A percentile compares a stretch with the other conserved stretches of the same genome.
These are phyloP conservation scores for Vachellia collinsii DNA, from an alignment of 306 rosid genomes.

Conservation along the genomic window DNA sequence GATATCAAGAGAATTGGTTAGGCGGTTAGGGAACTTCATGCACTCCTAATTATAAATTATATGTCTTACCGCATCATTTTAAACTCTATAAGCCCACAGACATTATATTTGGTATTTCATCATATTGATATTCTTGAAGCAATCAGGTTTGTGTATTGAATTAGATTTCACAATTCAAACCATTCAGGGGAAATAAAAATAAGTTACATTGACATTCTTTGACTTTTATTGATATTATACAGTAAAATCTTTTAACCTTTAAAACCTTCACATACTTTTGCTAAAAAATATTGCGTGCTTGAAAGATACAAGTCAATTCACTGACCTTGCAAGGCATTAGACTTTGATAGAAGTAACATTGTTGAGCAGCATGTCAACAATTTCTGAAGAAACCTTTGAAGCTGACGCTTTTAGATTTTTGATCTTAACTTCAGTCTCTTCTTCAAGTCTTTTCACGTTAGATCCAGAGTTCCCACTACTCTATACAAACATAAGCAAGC, in stretches of 20 bases:
- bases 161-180: neutral
- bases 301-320: neutral
- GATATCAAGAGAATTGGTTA: neutral
- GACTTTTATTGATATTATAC: neutral
- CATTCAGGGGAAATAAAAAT: neutral
- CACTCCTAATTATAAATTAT: neutral
- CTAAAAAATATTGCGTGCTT: neutral
- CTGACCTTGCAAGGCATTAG: conserved; percentile 24
- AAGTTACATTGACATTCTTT: neutral
- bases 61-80: neutral
- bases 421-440: conserved; percentile 67
- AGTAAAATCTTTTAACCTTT: neutral
- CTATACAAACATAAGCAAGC: conserved; percentile 37
- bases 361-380: conserved; percentile 67
- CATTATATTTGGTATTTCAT: neutral
- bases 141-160: neutral
- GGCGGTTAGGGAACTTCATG: neutral
- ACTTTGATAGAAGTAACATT: conserved; percentile 55
- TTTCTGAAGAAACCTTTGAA: conserved; percentile 51
- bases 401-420: conserved; percentile 49
- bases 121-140: neutral
- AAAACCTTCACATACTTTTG: neutral
- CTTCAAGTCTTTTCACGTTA: conserved; percentile 67
- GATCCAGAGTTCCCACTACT: conserved; percentile 66
- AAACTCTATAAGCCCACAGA: neutral